Evolutionary conservation across 768 basidiomycete species (phyloP).

Genomic region (Hygrophorus russula): DNA sequence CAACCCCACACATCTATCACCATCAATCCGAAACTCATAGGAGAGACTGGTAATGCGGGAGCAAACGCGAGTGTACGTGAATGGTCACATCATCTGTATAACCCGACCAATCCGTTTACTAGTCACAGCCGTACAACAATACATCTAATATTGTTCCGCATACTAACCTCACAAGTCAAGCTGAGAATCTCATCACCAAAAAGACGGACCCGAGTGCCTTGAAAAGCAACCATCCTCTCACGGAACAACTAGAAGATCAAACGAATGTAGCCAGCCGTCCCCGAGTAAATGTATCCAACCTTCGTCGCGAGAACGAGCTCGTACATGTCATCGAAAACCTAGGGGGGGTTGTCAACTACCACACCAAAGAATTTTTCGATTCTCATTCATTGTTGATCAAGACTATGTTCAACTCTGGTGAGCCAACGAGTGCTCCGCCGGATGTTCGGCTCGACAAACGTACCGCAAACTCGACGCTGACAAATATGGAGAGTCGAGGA

Average conservation of each 20-base stretch:
- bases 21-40: too few species aligned
- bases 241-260: neutral
- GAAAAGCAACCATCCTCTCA: neutral
- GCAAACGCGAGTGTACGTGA: too few species aligned
- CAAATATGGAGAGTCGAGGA: constrained; percentile 50
- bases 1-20: too few species aligned
- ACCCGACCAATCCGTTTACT: too few species aligned
- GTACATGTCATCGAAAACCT: constrained; percentile 49
- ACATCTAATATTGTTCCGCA: too few species aligned
- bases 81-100: too few species aligned
- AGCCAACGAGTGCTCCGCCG: constrained; percentile 57
- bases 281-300: constrained; percentile 61
- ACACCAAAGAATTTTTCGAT: constrained; percentile 60
- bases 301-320: constrained; percentile 76
- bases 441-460: constrained; percentile 67
- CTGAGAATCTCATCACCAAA: too few species aligned
- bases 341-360: constrained; percentile 58
- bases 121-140: too few species aligned
- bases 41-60: too few species aligned
- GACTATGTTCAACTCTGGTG: constrained; percentile 42
- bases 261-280: constrained; percentile 9
- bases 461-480: constrained; percentile 50
- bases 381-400: constrained; percentile 56
- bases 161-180: too few species aligned
- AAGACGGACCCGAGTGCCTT: too few species aligned